Conservation (phyloP, 73 alveolate genomes). For the Paraurostyla sp. region DNA sequence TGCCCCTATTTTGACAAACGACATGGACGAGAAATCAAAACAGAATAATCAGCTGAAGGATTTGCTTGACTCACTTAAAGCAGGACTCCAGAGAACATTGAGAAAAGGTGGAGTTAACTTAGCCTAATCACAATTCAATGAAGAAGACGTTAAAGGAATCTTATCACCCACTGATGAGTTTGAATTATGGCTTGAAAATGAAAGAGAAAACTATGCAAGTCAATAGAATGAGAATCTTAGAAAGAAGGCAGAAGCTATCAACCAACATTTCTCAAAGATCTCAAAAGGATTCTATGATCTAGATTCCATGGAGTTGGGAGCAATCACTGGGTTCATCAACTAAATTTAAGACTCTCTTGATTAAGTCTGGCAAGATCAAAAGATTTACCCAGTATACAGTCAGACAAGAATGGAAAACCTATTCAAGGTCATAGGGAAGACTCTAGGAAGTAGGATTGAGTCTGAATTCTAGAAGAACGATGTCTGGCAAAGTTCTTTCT, state of each 20-base stretch:
- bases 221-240: conserved; percentile 61
- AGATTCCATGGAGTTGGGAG: conserved; percentile 67
- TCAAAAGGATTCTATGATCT: conserved; percentile 65
- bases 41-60: conserved; percentile 50
- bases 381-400: conserved; percentile 68
- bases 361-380: conserved; percentile 73
- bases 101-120: conserved; percentile 61
- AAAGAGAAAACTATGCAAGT: conserved; percentile 49
- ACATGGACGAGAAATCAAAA: conserved; percentile 1
- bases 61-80: conserved; percentile 60
- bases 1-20: conserved; percentile 64
- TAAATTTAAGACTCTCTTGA: conserved; percentile 74
- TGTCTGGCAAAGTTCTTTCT: conserved; percentile 73
- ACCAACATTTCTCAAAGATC: conserved; percentile 64
- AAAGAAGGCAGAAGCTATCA: conserved; percentile 74
- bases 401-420: conserved; percentile 81
- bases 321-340: conserved; percentile 67
- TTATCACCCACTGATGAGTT: conserved; percentile 82
- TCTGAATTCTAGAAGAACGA: conserved; percentile 65
- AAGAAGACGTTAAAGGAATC: conserved; percentile 73
- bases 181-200: conserved; percentile 80
- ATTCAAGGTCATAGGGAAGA: conserved; percentile 69
- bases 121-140: conserved; percentile 38
- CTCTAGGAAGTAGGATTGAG: conserved; percentile 74
- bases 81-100: conserved; percentile 71